Percentiles rank a stretch among this genome's conserved stretches.
These are phyloP conservation scores for Fusarium sp. DNA, from an alignment of 2,329 filamentous ascomycete genomes.

Conservation along the genomic window DNA sequence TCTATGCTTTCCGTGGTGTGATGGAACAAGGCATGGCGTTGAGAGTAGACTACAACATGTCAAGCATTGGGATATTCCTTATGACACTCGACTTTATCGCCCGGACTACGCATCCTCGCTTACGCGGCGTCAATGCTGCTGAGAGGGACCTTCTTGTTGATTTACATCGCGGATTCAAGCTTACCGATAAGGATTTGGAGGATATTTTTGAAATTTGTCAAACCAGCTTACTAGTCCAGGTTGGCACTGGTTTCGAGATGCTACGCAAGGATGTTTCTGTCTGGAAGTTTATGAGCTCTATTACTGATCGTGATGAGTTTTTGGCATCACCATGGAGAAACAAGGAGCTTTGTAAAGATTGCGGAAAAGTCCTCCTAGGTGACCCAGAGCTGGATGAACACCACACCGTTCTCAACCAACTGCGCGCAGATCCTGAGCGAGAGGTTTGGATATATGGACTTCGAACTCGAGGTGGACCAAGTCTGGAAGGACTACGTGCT, in stretches of 20 bases:
- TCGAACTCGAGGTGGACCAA: background rate
- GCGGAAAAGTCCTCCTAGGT: accelerated
- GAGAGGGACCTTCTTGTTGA: background rate
- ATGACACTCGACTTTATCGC: background rate
- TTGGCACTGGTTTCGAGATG: background rate
- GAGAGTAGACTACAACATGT: background rate
- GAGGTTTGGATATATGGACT: background rate
- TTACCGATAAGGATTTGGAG: background rate
- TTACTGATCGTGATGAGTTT: background rate
- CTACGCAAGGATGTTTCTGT: background rate
- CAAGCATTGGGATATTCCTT: background rate
- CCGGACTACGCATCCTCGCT: background rate
- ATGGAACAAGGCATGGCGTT: background rate
- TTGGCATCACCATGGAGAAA: background rate
- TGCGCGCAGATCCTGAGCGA: background rate
- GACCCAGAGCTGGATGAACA: background rate
- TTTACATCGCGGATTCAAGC: background rate
- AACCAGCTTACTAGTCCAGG: background rate
- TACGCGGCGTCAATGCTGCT: background rate
- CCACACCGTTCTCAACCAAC: background rate
- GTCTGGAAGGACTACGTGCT: background rate
- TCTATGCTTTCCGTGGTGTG: background rate
- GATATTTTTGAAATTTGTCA: background rate
- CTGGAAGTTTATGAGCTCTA: background rate
- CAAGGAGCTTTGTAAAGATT: background rate